These are phyloP conservation scores for Pseudogymnoascus sp. DNA, from an alignment of 2,329 filamentous ascomycete species.

Conservation along the genomic window DNA sequence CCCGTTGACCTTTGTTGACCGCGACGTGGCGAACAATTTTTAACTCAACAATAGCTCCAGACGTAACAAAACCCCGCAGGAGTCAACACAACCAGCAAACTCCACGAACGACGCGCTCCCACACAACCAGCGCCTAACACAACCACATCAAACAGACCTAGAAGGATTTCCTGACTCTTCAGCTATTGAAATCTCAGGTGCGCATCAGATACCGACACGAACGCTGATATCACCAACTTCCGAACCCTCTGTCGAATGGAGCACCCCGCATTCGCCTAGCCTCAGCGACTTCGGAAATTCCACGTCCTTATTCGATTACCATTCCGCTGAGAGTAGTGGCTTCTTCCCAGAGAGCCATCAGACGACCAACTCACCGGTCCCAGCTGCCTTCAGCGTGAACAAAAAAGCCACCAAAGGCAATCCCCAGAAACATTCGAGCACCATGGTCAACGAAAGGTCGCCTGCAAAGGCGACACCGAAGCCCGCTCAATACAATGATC, in stretches of 20 bases:
- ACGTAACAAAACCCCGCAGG: neutral
- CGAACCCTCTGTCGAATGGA: constrained; percentile 10
- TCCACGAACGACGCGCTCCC: neutral
- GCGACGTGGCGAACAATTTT: constrained; percentile 1
- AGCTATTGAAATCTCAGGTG: neutral
- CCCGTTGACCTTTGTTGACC: neutral
- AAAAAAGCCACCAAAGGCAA: constrained; percentile 10
- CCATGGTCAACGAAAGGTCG: constrained; percentile 29
- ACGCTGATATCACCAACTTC: neutral
- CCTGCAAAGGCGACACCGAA: constrained; percentile 25
- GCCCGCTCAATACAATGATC: constrained; percentile 11
- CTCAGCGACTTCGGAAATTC: constrained; percentile 27
- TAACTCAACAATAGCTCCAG: constrained; percentile 1
- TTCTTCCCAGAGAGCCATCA: constrained; percentile 10
- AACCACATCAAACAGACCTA: neutral
- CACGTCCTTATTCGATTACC: constrained; percentile 23
- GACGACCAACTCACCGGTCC: constrained; percentile 13
- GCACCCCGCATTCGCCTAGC: constrained; percentile 10
- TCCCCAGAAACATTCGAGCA: constrained; percentile 10
- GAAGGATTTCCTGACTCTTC: neutral
- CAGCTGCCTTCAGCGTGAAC: constrained; percentile 13
- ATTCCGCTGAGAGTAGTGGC: neutral
- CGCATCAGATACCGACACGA: neutral
- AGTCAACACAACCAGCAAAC: constrained; percentile 4
- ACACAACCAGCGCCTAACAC: neutral